These are phyloP conservation scores for Stromatinia cepivora DNA, from an alignment of 2,329 filamentous ascomycete genomes.

Conservation along the genomic window DNA sequence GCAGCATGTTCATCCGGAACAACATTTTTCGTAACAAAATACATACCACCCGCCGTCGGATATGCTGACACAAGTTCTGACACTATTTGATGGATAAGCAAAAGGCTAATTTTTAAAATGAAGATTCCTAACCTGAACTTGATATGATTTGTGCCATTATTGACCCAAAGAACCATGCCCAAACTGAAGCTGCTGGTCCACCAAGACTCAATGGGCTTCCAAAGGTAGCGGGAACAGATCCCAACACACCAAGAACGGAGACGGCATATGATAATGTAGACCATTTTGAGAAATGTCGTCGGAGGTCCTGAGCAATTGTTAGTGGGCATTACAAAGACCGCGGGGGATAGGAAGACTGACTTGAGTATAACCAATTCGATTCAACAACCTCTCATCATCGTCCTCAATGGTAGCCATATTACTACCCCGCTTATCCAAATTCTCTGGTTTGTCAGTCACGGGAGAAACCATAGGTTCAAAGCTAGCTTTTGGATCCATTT, in stretches of 20 bases:
- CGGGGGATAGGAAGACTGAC: constrained; percentile 42
- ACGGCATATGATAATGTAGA: constrained; percentile 67
- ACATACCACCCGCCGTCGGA: constrained; percentile 67
- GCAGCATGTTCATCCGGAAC: constrained; percentile 61
- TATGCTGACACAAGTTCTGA: constrained; percentile 66
- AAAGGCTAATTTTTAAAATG: background rate
- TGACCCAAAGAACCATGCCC: constrained; percentile 65
- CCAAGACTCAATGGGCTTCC: constrained; percentile 58
- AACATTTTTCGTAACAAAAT: constrained; percentile 66
- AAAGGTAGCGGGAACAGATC: constrained; percentile 65
- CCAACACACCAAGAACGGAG: constrained; percentile 63
- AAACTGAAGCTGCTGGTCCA: constrained; percentile 63
- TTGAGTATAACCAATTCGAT: constrained; percentile 63
- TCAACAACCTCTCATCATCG: constrained; percentile 60
- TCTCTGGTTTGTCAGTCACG: constrained; percentile 10
- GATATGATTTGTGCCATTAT: constrained; percentile 65
- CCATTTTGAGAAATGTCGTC: constrained; percentile 65
- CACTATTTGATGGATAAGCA: constrained; percentile 44
- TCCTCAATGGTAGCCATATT: constrained; percentile 53
- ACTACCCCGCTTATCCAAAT: no score
- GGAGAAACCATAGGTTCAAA: background rate
- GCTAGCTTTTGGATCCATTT: constrained; percentile 8
- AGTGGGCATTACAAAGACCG: background rate
- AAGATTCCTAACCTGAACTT: constrained; percentile 51
- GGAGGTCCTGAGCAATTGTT: constrained; percentile 52